Evolutionary conservation across 1,284 basidiomycete genomes (phyloP).

Genomic region (Melampsora allii-populina): DNA sequence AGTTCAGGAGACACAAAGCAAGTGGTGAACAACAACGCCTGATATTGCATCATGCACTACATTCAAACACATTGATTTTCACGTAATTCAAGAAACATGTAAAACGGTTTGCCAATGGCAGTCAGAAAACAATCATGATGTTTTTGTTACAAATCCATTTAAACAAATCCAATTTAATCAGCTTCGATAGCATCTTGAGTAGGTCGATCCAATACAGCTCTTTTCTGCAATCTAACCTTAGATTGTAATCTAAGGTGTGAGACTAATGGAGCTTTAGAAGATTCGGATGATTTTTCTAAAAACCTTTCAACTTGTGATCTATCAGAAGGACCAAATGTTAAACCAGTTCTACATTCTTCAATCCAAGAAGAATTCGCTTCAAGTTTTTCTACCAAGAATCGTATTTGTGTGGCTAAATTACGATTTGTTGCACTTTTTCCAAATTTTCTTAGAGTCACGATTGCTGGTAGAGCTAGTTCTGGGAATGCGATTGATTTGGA

Average conservation of each 20-base stretch:
- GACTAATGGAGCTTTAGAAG: conserved; percentile 10
- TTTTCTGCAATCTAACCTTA: conserved; percentile 28
- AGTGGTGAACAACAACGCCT: no score
- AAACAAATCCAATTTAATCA: background rate
- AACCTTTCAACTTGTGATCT: conserved; percentile 5
- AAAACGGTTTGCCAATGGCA: no score
- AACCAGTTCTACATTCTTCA: background rate
- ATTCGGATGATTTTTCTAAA: background rate
- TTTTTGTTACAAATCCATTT: no score
- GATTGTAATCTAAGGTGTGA: conserved; percentile 25
- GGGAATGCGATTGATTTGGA: conserved; percentile 80
- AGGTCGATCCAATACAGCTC: conserved; percentile 21
- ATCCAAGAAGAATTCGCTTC: conserved; percentile 26
- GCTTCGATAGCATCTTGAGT: conserved; percentile 1
- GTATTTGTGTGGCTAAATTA: conserved; percentile 11
- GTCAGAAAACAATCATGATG: no score
- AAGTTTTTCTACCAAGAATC: conserved; percentile 30
- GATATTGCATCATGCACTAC: no score
- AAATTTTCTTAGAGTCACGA: conserved; percentile 66
- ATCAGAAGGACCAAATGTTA: conserved; percentile 14
- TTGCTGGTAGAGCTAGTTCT: conserved; percentile 80
- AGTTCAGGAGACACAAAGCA: no score
- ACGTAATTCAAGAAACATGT: no score
- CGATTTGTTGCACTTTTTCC: conserved; percentile 58
- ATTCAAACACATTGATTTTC: no score